Conservation (phyloP, 768 basidiomycete genomes). For the Pulveroboletus sp. region DNA sequence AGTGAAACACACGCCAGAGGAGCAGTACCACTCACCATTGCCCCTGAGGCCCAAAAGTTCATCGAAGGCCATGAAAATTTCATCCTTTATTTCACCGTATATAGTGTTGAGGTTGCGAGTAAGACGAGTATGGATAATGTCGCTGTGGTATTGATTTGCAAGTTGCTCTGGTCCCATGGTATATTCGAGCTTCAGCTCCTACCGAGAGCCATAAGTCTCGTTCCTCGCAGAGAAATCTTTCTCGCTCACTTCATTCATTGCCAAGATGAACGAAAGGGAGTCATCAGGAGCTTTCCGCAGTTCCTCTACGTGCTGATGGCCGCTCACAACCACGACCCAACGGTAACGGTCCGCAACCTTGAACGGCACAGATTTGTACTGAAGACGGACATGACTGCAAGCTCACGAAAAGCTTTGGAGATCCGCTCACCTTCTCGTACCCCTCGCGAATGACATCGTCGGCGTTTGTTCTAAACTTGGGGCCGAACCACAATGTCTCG, state of each 20-base stretch:
- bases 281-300: conserved; percentile 39
- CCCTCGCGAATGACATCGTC: conserved; percentile 29
- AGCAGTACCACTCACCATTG: conserved; percentile 6
- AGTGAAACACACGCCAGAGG: neutral
- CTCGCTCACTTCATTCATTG: conserved; percentile 27
- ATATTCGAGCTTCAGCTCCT: conserved; percentile 38
- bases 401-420: neutral
- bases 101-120: conserved; percentile 33
- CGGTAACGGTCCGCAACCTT: neutral
- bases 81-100: conserved; percentile 19
- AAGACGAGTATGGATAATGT: conserved; percentile 27
- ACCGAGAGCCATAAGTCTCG: neutral
- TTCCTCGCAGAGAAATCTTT: neutral
- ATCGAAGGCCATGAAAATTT: conserved; percentile 38
- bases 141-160: conserved; percentile 30
- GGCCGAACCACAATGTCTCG: conserved; percentile 26
- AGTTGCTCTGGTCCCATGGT: conserved; percentile 34
- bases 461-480: conserved; percentile 19
- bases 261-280: conserved; percentile 33
- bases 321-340: neutral
- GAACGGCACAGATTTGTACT: neutral
- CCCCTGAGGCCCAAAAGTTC: conserved; percentile 31
- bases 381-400: neutral
- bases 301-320: neutral
- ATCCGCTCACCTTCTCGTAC: conserved; percentile 27